Percentiles rank a stretch among this genome's conserved stretches.
Conservation (phyloP, 2,329 filamentous ascomycete genomes). For the Fusarium sp. region DNA sequence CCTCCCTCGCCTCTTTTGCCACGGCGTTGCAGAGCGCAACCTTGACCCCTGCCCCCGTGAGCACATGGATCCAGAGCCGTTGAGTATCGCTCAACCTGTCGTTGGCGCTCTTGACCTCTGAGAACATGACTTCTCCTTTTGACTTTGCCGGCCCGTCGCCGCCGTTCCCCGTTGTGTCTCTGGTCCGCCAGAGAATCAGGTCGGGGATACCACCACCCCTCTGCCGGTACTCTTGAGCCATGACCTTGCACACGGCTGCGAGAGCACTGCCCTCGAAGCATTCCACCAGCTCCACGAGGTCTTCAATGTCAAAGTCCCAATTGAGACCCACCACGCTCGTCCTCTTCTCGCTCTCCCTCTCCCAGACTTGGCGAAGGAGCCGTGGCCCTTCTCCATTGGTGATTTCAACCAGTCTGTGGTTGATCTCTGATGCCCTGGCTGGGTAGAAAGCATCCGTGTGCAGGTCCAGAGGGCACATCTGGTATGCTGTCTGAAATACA, state of each 20-base stretch:
- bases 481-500: slow-evolving; percentile 95
- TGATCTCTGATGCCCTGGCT: slow-evolving; percentile 88
- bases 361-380: slow-evolving; percentile 77
- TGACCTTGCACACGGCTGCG: slow-evolving; percentile 87
- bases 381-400: slow-evolving; percentile 80
- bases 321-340: slow-evolving; percentile 93
- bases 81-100: slow-evolving; percentile 97
- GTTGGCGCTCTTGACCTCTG: slow-evolving; percentile 85
- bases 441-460: slow-evolving; percentile 94
- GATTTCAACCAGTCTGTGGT: slow-evolving; percentile 86
- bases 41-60: slow-evolving; percentile 84
- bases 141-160: slow-evolving; percentile 48
- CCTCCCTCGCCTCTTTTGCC: slow-evolving; percentile 62
- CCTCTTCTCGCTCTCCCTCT: slow-evolving; percentile 73
- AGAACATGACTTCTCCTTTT: slow-evolving; percentile 77
- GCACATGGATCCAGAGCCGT: slow-evolving; percentile 94
- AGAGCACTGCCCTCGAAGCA: slow-evolving; percentile 87
- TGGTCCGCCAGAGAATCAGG: slow-evolving; percentile 83
- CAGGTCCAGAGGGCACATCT: slow-evolving; percentile 92
- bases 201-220: slow-evolving; percentile 91
- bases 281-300: slow-evolving; percentile 80
- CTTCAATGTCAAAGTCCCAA: slow-evolving; percentile 86
- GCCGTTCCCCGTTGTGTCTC: slow-evolving; percentile 45
- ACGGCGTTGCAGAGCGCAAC: slow-evolving; percentile 83
- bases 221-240: slow-evolving; percentile 94